Evolutionary conservation across 2,329 filamentous ascomycete species (phyloP).

Genomic region (Xylaria hypoxylon): DNA sequence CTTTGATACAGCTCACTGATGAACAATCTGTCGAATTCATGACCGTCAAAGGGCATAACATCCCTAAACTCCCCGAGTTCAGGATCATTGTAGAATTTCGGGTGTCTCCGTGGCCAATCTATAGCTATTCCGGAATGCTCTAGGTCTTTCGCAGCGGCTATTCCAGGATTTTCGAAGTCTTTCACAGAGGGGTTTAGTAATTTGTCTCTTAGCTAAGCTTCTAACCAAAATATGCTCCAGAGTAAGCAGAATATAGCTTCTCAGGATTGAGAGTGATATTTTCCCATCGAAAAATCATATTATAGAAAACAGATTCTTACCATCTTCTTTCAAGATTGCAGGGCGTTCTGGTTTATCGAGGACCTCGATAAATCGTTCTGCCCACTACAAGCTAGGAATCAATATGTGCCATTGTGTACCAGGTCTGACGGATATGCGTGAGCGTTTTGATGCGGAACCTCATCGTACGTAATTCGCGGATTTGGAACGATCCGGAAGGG

Average conservation of each 20-base stretch:
- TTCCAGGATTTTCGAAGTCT: not conserved
- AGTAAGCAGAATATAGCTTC: no score
- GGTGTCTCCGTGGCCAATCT: conserved; percentile 2
- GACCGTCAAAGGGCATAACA: not conserved
- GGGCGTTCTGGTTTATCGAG: not conserved
- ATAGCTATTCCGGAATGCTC: conserved; percentile 14
- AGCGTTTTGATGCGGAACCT: not conserved
- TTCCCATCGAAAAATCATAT: no score
- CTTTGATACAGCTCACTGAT: not conserved
- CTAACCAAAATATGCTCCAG: not conserved
- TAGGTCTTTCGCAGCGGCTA: not conserved
- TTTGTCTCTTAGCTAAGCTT: not conserved
- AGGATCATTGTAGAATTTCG: conserved; percentile 12
- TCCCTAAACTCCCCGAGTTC: no score
- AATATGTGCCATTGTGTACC: not conserved
- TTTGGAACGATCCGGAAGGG: not conserved
- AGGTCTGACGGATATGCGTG: not conserved
- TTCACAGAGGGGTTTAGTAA: not conserved
- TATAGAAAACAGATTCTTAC: not conserved
- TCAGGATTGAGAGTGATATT: not conserved
- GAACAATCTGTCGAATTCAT: conserved; percentile 10
- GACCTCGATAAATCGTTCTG: not conserved
- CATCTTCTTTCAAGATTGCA: not conserved
- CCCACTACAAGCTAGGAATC: conserved; percentile 7
- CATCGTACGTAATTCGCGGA: not conserved